A percentile compares a stretch with the other conserved stretches of the same genome.
Evolutionary conservation across 2,329 filamentous ascomycete species (phyloP).

Genomic region (Xylariaceae sp.): DNA sequence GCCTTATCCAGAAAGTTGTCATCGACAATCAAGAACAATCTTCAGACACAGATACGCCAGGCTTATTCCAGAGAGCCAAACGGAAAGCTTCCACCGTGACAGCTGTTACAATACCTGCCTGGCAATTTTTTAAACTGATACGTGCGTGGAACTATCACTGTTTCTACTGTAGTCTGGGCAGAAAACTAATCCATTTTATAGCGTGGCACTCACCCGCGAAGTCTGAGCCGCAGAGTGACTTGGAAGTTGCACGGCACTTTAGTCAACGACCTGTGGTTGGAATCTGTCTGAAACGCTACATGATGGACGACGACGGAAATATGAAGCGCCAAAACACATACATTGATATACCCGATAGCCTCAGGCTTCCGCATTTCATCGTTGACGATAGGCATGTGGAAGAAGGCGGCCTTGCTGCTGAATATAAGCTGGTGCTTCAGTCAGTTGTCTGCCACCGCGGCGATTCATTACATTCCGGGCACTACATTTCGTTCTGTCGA

Average conservation of each 20-base stretch:
- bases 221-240: conserved; percentile 55
- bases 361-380: conserved; percentile 87
- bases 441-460: conserved; percentile 91
- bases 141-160: conserved; percentile 50
- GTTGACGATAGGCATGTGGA: conserved; percentile 65
- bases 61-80: conserved; percentile 40
- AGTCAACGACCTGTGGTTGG: conserved; percentile 79
- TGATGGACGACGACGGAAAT: conserved; percentile 62
- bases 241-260: conserved; percentile 85
- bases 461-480: conserved; percentile 76
- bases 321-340: conserved; percentile 71
- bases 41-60: conserved; percentile 37
- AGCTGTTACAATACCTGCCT: conserved; percentile 90
- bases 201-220: conserved; percentile 73
- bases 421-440: conserved; percentile 88
- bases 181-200: conserved; percentile 38
- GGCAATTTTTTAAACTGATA: conserved; percentile 94
- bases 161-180: background rate
- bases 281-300: conserved; percentile 88
- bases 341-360: conserved; percentile 77
- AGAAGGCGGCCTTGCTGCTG: conserved; percentile 66
- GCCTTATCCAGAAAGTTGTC: conserved; percentile 56
- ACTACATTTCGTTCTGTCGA: conserved; percentile 83
- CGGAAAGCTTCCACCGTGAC: conserved; percentile 54
- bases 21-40: conserved; percentile 45